A percentile compares a stretch with the other conserved stretches of the same genome.
phyloP scores from a whole-genome alignment of 805 yeast genomes.

The Torulaspora quercuum region DNA sequence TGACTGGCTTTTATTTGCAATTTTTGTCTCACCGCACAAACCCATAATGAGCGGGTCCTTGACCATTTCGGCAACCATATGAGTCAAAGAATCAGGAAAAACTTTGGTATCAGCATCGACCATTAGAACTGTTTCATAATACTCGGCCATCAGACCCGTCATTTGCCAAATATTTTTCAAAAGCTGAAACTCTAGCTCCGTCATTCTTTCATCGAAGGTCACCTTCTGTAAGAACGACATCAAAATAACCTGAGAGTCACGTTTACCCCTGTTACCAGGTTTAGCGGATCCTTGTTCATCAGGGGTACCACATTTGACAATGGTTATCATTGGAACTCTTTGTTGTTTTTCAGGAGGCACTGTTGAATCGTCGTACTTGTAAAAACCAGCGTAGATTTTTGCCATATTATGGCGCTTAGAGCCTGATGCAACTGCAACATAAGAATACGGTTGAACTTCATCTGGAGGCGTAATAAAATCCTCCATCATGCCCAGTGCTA shows the following conservation, averaged over 20 bases:
- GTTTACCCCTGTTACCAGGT: slow-evolving; percentile 95
- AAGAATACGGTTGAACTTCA: slow-evolving; percentile 76
- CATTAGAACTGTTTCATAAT: slow-evolving; percentile 81
- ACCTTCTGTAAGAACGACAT: slow-evolving; percentile 88
- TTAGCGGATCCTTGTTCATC: slow-evolving; percentile 64
- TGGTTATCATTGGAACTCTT: slow-evolving; percentile 70
- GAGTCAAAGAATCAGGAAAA: slow-evolving; percentile 81
- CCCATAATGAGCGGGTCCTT: slow-evolving; percentile 87
- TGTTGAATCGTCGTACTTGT: slow-evolving; percentile 73
- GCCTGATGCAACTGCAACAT: slow-evolving; percentile 95
- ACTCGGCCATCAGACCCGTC: slow-evolving; percentile 80
- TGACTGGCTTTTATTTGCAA: slow-evolving; percentile 72
- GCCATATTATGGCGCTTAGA: slow-evolving; percentile 96
- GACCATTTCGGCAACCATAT: slow-evolving; percentile 87
- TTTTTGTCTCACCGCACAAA: slow-evolving; percentile 90
- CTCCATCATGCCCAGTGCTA: slow-evolving; percentile 81
- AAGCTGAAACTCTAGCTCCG: slow-evolving; percentile 79
- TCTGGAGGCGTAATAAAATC: slow-evolving; percentile 69
- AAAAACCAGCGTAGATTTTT: slow-evolving; percentile 90
- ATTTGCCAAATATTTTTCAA: slow-evolving; percentile 71
- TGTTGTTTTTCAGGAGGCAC: slow-evolving; percentile 80
- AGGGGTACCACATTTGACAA: slow-evolving; percentile 88
- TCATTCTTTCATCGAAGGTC: slow-evolving; percentile 92
- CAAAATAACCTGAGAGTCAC: slow-evolving; percentile 87
- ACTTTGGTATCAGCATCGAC: slow-evolving; percentile 94